Conservation (phyloP, 768 basidiomycete species). For the Tremella yokohamensis region DNA sequence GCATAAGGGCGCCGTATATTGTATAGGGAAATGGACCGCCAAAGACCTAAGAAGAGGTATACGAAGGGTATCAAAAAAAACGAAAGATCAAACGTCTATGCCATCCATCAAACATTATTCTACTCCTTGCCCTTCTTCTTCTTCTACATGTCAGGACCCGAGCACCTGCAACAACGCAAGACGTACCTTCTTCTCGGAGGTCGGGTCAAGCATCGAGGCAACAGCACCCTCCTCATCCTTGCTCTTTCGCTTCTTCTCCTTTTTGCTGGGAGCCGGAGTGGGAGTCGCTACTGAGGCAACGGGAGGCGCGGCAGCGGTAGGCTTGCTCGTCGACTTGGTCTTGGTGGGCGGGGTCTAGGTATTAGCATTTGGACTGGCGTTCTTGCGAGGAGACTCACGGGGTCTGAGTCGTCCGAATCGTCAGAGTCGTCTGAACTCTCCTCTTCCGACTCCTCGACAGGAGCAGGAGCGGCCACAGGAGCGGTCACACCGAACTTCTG, state of each 20-base stretch:
- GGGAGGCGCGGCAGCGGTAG: not conserved
- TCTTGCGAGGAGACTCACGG: not conserved
- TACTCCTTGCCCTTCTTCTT: conserved; percentile 16
- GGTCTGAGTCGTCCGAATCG: conserved; percentile 6
- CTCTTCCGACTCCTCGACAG: conserved; percentile 9
- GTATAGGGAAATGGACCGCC: too few species aligned
- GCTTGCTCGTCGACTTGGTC: not conserved
- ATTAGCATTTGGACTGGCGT: too few species aligned
- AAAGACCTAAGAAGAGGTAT: too few species aligned
- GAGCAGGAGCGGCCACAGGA: conserved; percentile 6
- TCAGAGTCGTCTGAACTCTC: conserved; percentile 1
- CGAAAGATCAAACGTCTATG: not conserved
- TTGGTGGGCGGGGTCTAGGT: conserved; percentile 1
- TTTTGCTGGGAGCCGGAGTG: conserved; percentile 13
- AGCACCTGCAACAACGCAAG: not conserved
- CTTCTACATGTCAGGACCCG: not conserved
- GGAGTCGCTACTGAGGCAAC: not conserved
- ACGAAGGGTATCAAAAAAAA: not conserved
- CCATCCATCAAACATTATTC: conserved; percentile 1
- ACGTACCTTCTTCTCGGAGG: conserved; percentile 24
- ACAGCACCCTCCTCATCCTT: conserved; percentile 21
- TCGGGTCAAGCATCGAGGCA: conserved; percentile 1
- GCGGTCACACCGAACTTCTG: not conserved
- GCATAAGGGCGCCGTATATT: too few species aligned
- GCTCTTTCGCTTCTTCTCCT: conserved; percentile 33